Percentiles rank a stretch among this genome's conserved stretches.
Evolutionary conservation across 202 grass and related monocot genomes (phyloP).

Genomic region (Digitaria exilis): DNA sequence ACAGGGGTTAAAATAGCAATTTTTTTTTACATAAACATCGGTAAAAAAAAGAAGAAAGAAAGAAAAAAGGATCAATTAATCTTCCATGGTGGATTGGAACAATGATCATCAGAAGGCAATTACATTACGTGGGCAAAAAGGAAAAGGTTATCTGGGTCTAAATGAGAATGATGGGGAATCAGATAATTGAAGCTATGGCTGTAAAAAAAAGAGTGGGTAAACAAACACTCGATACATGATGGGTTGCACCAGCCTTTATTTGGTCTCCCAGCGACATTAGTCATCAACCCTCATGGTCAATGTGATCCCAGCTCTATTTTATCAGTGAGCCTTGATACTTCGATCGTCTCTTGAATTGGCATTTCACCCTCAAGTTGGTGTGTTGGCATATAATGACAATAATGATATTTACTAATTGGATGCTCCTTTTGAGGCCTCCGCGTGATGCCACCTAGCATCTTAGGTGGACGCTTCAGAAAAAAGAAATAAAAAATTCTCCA

Average conservation of each 20-base stretch:
- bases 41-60: not conserved
- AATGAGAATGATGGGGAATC: conserved; percentile 23
- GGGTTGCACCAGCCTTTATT: conserved; percentile 14
- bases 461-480: too few species aligned
- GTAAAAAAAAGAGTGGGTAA: conserved; percentile 18
- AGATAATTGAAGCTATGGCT: not conserved
- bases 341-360: too few species aligned
- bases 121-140: not conserved
- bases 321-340: not conserved
- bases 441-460: too few species aligned
- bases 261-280: conserved; percentile 7
- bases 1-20: not conserved
- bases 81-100: not conserved
- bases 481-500: too few species aligned
- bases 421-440: too few species aligned
- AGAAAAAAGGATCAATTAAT: not conserved
- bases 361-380: not conserved
- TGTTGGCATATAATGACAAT: conserved; percentile 20
- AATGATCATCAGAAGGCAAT: conserved; percentile 5
- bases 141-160: not conserved
- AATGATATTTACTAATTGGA: too few species aligned
- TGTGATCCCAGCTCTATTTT: conserved; percentile 12
- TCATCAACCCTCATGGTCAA: conserved; percentile 8
- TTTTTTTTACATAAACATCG: not conserved
- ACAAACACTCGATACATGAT: conserved; percentile 5